Conservation (phyloP, 768 basidiomycete genomes). For the Mycena albidolilacea region DNA sequence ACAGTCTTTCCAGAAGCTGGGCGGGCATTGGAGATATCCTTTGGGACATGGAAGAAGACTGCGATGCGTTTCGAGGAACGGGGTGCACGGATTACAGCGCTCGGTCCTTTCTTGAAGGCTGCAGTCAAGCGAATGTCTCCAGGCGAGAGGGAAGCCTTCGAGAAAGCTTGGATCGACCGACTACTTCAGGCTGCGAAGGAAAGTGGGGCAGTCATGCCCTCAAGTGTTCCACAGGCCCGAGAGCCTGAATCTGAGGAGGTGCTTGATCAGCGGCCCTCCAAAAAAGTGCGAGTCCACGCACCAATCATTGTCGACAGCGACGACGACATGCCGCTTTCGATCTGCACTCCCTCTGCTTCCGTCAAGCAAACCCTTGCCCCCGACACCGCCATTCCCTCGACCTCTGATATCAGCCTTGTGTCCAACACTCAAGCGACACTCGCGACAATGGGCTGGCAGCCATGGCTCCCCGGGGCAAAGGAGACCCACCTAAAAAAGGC, state of each 20-base stretch:
- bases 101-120: neutral
- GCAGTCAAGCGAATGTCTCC: slow-evolving; percentile 7
- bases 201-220: neutral
- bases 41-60: no score
- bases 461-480: slow-evolving; percentile 14
- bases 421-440: slow-evolving; percentile 13
- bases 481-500: slow-evolving; percentile 1
- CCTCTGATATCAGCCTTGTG: neutral
- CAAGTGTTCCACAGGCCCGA: neutral
- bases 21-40: no score
- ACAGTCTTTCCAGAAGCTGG: no score
- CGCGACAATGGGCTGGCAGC: slow-evolving; percentile 12
- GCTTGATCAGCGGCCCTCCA: neutral
- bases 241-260: neutral
- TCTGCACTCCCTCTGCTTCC: neutral
- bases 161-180: slow-evolving; percentile 1
- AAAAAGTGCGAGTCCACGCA: neutral
- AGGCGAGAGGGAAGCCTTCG: neutral
- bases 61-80: neutral
- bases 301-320: neutral
- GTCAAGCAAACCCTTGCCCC: slow-evolving; percentile 8
- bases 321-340: neutral
- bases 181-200: neutral
- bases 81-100: neutral
- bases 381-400: neutral